These are phyloP conservation scores for Lentinula boryana DNA, from an alignment of 768 basidiomycete species.

Conservation along the genomic window DNA sequence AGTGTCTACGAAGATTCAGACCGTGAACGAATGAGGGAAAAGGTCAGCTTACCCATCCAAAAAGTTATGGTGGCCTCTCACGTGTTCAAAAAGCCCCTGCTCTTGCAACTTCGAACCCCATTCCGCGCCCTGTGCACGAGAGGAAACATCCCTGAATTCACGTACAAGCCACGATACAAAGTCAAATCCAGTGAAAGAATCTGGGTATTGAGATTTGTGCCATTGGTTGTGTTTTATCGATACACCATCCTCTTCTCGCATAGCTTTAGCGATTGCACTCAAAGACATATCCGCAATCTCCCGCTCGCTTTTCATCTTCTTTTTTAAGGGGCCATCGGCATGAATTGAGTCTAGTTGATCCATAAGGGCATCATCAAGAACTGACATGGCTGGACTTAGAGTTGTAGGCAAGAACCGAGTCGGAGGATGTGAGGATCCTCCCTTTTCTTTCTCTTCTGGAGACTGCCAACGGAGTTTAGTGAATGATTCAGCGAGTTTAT, in stretches of 20 bases:
- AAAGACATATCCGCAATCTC: constrained; percentile 65
- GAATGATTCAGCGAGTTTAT: constrained; percentile 86
- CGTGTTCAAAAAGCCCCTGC: constrained; percentile 84
- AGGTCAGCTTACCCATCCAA: constrained; percentile 67
- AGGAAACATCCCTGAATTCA: constrained; percentile 85
- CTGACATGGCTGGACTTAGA: constrained; percentile 71
- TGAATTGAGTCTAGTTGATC: constrained; percentile 79
- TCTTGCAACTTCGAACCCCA: constrained; percentile 74
- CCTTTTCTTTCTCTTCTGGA: constrained; percentile 54
- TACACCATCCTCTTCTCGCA: constrained; percentile 81
- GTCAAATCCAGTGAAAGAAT: constrained; percentile 85
- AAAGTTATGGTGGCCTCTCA: constrained; percentile 72
- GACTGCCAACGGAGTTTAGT: constrained; percentile 77
- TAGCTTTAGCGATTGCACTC: constrained; percentile 65
- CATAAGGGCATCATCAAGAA: constrained; percentile 75
- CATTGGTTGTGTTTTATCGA: constrained; percentile 82
- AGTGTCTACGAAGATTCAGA: constrained; percentile 48
- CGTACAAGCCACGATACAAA: constrained; percentile 91
- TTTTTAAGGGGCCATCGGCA: constrained; percentile 63
- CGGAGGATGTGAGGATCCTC: constrained; percentile 40
- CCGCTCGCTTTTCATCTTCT: constrained; percentile 76
- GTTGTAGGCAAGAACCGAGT: constrained; percentile 82
- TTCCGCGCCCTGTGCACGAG: constrained; percentile 72
- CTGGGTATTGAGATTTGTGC: constrained; percentile 68
- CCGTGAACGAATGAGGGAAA: not conserved